phyloP scores from a whole-genome alignment of 331 rosid species.

The Telfairia occidentalis region DNA sequence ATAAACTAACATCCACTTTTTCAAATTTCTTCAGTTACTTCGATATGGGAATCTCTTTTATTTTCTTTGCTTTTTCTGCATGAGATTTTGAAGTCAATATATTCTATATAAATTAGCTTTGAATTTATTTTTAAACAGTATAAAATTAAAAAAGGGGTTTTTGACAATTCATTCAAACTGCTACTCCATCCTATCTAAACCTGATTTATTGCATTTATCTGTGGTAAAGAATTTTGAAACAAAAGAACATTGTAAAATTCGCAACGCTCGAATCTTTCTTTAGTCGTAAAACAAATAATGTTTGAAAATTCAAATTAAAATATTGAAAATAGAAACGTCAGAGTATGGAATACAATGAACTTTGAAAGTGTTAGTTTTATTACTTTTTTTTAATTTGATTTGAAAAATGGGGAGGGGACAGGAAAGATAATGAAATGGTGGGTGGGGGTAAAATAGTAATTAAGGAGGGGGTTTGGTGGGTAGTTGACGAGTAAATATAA shows the following conservation, averaged over 20 bases:
- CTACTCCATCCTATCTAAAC: background rate
- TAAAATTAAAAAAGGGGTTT: too few relatives aligned
- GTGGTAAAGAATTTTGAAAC: too few relatives aligned
- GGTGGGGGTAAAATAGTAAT: conserved; percentile 9
- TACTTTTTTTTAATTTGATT: background rate
- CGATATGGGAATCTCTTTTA: background rate
- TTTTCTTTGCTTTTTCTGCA: background rate
- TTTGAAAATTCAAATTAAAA: background rate
- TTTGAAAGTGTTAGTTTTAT: background rate
- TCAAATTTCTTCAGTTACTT: background rate
- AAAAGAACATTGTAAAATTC: too few relatives aligned
- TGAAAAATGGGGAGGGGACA: background rate
- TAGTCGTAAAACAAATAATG: background rate
- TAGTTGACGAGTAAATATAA: background rate
- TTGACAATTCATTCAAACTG: too few relatives aligned
- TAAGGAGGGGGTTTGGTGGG: background rate
- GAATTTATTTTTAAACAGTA: too few relatives aligned
- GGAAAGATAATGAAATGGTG: background rate
- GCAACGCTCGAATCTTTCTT: too few relatives aligned
- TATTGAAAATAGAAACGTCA: background rate
- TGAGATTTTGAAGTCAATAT: background rate
- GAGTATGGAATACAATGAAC: background rate
- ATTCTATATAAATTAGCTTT: too few relatives aligned
- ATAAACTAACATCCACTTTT: background rate
- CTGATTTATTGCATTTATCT: background rate